Percentiles rank a stretch among this genome's conserved stretches.
Evolutionary conservation across 78 protist species (phyloP).

Genomic region (Dictyostelium citrinum): DNA sequence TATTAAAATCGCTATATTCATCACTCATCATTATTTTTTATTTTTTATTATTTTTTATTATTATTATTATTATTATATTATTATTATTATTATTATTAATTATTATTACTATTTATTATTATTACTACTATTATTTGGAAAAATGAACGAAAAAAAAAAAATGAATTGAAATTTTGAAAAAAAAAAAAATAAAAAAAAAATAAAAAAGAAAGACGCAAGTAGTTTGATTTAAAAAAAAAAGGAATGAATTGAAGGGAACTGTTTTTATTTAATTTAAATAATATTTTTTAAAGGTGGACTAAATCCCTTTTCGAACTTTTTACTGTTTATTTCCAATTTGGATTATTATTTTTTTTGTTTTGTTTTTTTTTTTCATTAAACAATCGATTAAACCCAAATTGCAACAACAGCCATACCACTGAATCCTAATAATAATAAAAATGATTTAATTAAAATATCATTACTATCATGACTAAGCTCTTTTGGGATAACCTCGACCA

Average conservation of each 20-base stretch:
- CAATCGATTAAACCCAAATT: slow-evolving; percentile 34
- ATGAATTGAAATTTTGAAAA: not conserved
- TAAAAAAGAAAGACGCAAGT: not conserved
- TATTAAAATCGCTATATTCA: not conserved
- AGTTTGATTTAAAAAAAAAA: not conserved
- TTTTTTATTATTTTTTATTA: too few species aligned
- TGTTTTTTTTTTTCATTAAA: not conserved
- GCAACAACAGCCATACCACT: slow-evolving; percentile 44
- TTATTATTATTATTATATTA: too few species aligned
- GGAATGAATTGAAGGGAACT: too few species aligned
- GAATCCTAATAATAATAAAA: slow-evolving; percentile 49
- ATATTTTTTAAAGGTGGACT: too few species aligned
- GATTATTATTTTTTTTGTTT: not conserved
- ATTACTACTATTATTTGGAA: too few species aligned
- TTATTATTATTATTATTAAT: not conserved
- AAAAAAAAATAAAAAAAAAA: not conserved
- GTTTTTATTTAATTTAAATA: too few species aligned
- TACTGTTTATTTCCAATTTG: not conserved
- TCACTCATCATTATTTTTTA: not conserved
- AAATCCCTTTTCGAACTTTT: not conserved
- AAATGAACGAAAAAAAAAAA: not conserved
- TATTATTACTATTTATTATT: not conserved
- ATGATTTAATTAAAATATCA: slow-evolving; percentile 24
- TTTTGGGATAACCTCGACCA: slow-evolving; percentile 51
- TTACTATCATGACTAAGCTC: slow-evolving; percentile 27